phyloP scores from a whole-genome alignment of 805 yeast genomes.

The Candida fluviatilis region DNA sequence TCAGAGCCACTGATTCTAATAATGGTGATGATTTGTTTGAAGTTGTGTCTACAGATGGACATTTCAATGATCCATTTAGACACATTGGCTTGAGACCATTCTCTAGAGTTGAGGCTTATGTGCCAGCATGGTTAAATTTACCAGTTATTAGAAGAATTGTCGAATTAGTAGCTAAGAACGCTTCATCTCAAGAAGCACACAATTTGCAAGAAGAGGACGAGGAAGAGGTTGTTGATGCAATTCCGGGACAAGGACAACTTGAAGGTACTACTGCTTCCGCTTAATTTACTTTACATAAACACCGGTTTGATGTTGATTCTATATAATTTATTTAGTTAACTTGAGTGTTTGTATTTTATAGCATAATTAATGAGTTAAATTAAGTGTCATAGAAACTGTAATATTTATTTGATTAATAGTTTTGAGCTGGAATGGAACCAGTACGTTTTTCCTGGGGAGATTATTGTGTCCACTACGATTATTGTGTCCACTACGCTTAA shows the following conservation, averaged over 20 bases:
- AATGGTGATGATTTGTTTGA: slow-evolving; percentile 62
- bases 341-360: too few species aligned
- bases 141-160: slow-evolving; percentile 87
- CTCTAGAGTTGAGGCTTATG: slow-evolving; percentile 80
- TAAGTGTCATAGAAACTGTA: too few species aligned
- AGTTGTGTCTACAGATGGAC: slow-evolving; percentile 64
- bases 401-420: too few species aligned
- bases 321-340: neutral
- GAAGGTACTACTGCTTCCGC: neutral
- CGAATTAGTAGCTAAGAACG: slow-evolving; percentile 82
- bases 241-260: neutral
- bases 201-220: slow-evolving; percentile 9
- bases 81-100: slow-evolving; percentile 70
- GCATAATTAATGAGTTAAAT: too few species aligned
- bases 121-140: slow-evolving; percentile 89
- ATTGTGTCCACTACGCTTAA: too few species aligned
- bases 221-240: slow-evolving; percentile 5
- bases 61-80: slow-evolving; percentile 81
- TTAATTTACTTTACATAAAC: too few species aligned
- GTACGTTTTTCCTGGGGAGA: too few species aligned
- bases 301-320: too few species aligned
- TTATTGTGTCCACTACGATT: too few species aligned
- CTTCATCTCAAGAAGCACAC: slow-evolving; percentile 57
- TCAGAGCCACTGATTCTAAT: slow-evolving; percentile 54
- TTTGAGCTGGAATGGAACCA: too few species aligned